Evolutionary conservation across 1,139 yeast genomes (phyloP), one percentile per base, ranked within the genome.

Genomic region (Candida glucosophila): DNA sequence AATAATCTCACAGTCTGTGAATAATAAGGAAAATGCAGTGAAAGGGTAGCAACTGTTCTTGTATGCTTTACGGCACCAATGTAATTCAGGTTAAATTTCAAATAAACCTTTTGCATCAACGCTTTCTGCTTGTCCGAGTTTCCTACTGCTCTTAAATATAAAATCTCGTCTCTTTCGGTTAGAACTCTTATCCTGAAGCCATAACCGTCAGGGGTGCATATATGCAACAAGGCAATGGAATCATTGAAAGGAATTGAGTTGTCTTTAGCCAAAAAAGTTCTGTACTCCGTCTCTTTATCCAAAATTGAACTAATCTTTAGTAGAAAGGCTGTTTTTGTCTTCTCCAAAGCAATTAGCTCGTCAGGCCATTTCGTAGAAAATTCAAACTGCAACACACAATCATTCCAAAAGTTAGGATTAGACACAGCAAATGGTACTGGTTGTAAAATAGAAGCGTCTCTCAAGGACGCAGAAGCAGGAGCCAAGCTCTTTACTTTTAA

Each of bases 311-410:
- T 67, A 11, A 88, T 70, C 40, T 81, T 80, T 26, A 92, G 50
- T 39, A 90, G 57, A 40, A 92, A 83, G 5, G 97, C 98, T 19
- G 90, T 70, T 47, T 92, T 92, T 11, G 95, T 81, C 43, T 79
- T 77, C 47, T 90, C 98, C 31, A 86, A 58, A 1, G 96, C 88
- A 19, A 66, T 58, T 4, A 85, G 49, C 49, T 90, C 95, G 52
- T 83, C 95, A 1, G 99, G 98, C 99, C 98, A 92, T 49, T 77
- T 75, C n/a, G 75, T 67, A 2, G 95, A 81, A 3, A 82, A 63
- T 55, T 92, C 98, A 51, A 92, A 85, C 51, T 86, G 95, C 24
- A 92, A 52, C 8, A 88, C 67, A 14, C 78, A 76, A 27, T 80
- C 86, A 38, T 81, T 83, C 63, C 83, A 73, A 40, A 80, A 81